These are phyloP conservation scores for Hibiscus mutabilis DNA, from an alignment of 345 rosid genomes.

Conservation along the genomic window DNA sequence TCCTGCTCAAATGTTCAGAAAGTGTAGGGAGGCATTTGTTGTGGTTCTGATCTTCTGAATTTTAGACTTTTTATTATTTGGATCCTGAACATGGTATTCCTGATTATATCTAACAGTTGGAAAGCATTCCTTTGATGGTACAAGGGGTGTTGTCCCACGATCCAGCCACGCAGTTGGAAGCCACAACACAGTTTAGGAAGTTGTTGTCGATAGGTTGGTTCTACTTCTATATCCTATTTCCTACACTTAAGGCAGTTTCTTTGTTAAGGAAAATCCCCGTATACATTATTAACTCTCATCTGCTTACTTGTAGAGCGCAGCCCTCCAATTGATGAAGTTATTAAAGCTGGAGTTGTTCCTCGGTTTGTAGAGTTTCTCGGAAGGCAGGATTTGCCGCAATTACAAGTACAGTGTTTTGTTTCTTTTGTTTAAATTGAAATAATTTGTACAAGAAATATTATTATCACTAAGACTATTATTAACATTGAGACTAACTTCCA, in stretches of 20 bases:
- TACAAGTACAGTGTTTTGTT: conserved; percentile 42
- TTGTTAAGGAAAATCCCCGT: not conserved
- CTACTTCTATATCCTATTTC: not conserved
- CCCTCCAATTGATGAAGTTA: conserved; percentile 89
- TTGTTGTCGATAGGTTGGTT: conserved; percentile 61
- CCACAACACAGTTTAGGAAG: conserved; percentile 76
- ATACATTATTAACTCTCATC: not conserved
- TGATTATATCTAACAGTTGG: conserved; percentile 46
- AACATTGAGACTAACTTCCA: not conserved
- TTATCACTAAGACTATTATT: not conserved
- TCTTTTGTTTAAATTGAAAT: conserved; percentile 11
- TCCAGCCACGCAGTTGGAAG: conserved; percentile 55
- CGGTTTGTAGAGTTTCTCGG: conserved; percentile 75
- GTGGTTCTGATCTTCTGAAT: not conserved
- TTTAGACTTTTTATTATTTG: not conserved
- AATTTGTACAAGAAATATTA: not conserved
- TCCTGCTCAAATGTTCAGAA: too few species aligned
- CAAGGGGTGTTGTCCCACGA: conserved; percentile 67
- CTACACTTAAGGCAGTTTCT: not conserved
- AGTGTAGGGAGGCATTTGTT: not conserved
- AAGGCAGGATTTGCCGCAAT: conserved; percentile 66
- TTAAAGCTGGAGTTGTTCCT: conserved; percentile 70
- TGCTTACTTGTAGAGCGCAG: conserved; percentile 49
- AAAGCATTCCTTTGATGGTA: conserved; percentile 65
- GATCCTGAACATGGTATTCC: not conserved